These are phyloP conservation scores for Graphilbum ipis-grandicollis DNA, from an alignment of 2,329 filamentous ascomycete genomes.

Conservation along the genomic window DNA sequence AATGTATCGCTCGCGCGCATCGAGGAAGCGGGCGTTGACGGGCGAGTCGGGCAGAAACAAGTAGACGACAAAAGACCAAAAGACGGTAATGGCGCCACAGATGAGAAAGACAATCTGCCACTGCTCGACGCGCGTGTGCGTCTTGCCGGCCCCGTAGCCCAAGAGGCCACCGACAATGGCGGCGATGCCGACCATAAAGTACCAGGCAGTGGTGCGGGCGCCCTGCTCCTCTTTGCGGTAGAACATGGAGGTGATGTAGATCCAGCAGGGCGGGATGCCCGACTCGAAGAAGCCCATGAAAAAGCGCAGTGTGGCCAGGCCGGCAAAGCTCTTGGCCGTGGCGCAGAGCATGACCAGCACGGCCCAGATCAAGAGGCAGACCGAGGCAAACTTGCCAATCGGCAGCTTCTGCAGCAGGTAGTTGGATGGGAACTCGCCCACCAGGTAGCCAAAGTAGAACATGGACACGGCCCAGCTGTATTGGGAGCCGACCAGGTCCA, in stretches of 20 bases:
- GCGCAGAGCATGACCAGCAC: slow-evolving; percentile 27
- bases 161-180: slow-evolving; percentile 28
- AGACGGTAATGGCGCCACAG: slow-evolving; percentile 38
- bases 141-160: slow-evolving; percentile 42
- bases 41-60: slow-evolving; percentile 42
- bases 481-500: slow-evolving; percentile 42
- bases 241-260: slow-evolving; percentile 42
- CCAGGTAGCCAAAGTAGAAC: slow-evolving; percentile 33
- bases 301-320: slow-evolving; percentile 36
- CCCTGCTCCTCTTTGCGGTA: slow-evolving; percentile 25
- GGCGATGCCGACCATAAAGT: slow-evolving; percentile 37
- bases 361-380: slow-evolving; percentile 22
- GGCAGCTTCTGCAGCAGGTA: slow-evolving; percentile 28
- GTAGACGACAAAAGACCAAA: slow-evolving; percentile 41
- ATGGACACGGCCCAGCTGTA: slow-evolving; percentile 26
- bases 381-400: slow-evolving; percentile 28
- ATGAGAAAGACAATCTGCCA: slow-evolving; percentile 58
- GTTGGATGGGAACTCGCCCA: slow-evolving; percentile 25
- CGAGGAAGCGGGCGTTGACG: slow-evolving; percentile 32
- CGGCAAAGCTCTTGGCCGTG: slow-evolving; percentile 34
- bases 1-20: slow-evolving; percentile 30
- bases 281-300: slow-evolving; percentile 40
- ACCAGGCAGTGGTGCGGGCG: slow-evolving; percentile 35
- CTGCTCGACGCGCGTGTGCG: slow-evolving; percentile 33
- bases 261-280: slow-evolving; percentile 37